Base-by-base conservation (phyloP, 495 filamentous ascomycete genomes). In the Thozetella sp. region DNA sequence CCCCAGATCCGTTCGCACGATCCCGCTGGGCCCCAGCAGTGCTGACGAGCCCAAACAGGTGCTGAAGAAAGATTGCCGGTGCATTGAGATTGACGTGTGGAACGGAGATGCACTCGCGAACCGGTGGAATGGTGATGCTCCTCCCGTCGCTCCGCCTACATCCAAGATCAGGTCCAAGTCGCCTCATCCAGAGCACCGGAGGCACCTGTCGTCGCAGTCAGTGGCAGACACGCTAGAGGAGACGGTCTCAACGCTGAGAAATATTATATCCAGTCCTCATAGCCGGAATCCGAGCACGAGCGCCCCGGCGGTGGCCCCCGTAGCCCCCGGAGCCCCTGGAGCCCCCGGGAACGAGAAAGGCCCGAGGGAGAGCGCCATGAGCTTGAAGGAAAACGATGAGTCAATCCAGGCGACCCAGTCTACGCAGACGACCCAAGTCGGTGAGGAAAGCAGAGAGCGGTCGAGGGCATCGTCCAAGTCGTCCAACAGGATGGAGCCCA, bases 21-120 rank as follows among this genome's bases (percentile, higher is more conserved):
- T 40, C 12, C 3, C 6, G 0, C 27, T 20, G 6, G 22, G 23
- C 43, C 46, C n/a, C 13, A 51, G 26, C 4, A 22, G 15, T 40
- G 45, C 67, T 68, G 34, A 71, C 17, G 19, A 11, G 3, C 11
- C 2, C 30, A n/a, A n/a, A n/a, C n/a, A 74, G 71, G 76, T 72
- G 2, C 85, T 97, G 2, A 74, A 83, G 17, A 83, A 84, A 40
- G 92, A 93, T 25, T 96, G 94, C 63, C 85, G 95, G 26, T 97
- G 92, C 62, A 91, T 97, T 26, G 94, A 97, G 71, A 96, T 98
- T 64, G 94, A 98, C 69, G 93, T 97, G 10, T 97, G 93, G 91
- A 90, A 98, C 73, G 91, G 93, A 2, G 43, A 48, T 48, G 43
- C 43, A 15, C 43, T 48, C 30, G 30, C 30, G 15, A 37, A 37